Percentiles rank a stretch among this genome's conserved stretches.
These are phyloP conservation scores for Panicum virgatum DNA, from an alignment of 202 grass and related monocot genomes.

Conservation along the genomic window DNA sequence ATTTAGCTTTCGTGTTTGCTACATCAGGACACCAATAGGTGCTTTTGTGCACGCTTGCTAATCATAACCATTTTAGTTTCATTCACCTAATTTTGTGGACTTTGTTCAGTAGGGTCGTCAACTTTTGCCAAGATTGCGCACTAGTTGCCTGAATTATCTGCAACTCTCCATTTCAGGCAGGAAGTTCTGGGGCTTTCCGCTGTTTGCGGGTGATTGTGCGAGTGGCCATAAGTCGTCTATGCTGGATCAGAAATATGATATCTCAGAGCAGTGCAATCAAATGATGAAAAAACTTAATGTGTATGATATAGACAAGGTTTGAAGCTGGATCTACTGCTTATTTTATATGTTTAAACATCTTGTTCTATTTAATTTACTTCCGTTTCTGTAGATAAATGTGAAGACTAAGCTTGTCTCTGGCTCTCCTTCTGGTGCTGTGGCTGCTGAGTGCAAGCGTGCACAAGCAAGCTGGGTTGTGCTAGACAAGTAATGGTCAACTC, in stretches of 20 bases:
- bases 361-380: conserved; percentile 15
- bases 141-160: conserved; percentile 19
- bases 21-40: not conserved
- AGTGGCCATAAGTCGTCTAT: conserved; percentile 84
- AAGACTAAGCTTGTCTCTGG: conserved; percentile 87
- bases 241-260: conserved; percentile 83
- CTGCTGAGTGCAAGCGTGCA: conserved; percentile 80
- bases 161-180: conserved; percentile 59
- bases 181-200: conserved; percentile 93
- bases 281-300: conserved; percentile 78
- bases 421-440: conserved; percentile 76
- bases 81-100: conserved; percentile 6
- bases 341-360: not conserved
- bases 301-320: conserved; percentile 88
- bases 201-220: conserved; percentile 90
- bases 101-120: conserved; percentile 3
- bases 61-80: not conserved
- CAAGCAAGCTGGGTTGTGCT: conserved; percentile 98
- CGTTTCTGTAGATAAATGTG: conserved; percentile 70
- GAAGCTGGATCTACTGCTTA: conserved; percentile 2
- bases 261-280: conserved; percentile 81
- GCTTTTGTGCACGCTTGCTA: conserved; percentile 8
- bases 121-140: not conserved
- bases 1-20: conserved; percentile 12
- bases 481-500: conserved; percentile 80